phyloP scores from a whole-genome alignment of 2,329 filamentous ascomycete genomes.

The Periconia sp. region DNA sequence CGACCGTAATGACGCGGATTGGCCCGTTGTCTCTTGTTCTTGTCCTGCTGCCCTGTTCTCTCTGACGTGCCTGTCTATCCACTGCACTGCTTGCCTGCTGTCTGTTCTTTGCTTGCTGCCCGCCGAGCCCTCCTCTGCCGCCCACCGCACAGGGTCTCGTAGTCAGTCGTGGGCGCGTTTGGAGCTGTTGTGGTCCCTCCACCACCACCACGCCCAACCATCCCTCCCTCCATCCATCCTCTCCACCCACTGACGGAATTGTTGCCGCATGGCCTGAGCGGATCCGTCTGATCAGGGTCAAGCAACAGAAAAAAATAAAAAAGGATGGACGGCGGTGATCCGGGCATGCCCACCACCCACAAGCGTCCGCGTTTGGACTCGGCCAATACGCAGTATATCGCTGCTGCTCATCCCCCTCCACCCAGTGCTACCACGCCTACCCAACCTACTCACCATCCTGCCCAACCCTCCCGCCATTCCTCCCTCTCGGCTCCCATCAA shows the following conservation, averaged over 20 bases:
- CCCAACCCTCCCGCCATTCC: constrained; percentile 31
- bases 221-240: not conserved
- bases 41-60: constrained; percentile 29
- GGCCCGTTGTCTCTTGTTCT: constrained; percentile 27
- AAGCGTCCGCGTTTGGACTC: constrained; percentile 44
- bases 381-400: constrained; percentile 39
- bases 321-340: constrained; percentile 42
- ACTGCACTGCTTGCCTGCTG: constrained; percentile 23
- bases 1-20: constrained; percentile 40
- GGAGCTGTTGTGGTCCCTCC: too few relatives aligned
- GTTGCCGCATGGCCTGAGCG: constrained; percentile 46
- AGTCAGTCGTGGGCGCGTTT: constrained; percentile 21
- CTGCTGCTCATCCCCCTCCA: constrained; percentile 32
- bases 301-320: too few relatives aligned
- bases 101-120: constrained; percentile 24
- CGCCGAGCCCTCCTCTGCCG: constrained; percentile 28
- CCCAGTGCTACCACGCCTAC: constrained; percentile 6
- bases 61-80: constrained; percentile 24
- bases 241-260: constrained; percentile 21
- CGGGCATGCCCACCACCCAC: constrained; percentile 40
- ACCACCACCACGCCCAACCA: too few relatives aligned
- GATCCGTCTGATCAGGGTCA: constrained; percentile 33
- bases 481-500: constrained; percentile 34
- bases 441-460: not conserved
- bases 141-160: constrained; percentile 10